A percentile compares a stretch with the other conserved stretches of the same genome.
phyloP scores from a whole-genome alignment of 140 eudicot genomes.

The Stevia rebaudiana region DNA sequence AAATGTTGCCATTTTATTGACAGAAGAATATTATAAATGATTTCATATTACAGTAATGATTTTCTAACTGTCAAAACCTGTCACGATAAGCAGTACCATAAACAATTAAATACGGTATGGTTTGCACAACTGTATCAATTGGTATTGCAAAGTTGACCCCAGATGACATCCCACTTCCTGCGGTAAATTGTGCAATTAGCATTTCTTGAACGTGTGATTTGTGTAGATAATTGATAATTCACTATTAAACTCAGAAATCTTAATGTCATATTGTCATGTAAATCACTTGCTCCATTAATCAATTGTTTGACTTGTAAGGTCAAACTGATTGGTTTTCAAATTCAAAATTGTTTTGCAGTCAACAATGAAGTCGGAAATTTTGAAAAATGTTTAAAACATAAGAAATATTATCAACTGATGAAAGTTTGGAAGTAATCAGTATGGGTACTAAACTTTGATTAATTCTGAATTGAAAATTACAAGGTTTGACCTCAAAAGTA shows the following conservation, averaged over 20 bases:
- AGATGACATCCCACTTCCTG: slow-evolving; percentile 82
- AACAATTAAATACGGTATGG: slow-evolving; percentile 68
- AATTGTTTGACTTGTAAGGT: neutral
- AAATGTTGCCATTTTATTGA: neutral
- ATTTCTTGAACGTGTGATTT: neutral
- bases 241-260: neutral
- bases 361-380: neutral
- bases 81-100: slow-evolving; percentile 82
- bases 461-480: neutral
- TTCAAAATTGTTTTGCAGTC: neutral
- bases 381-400: neutral
- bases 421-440: neutral
- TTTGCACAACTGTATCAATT: slow-evolving; percentile 67
- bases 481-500: too few relatives aligned
- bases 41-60: slow-evolving; percentile 1
- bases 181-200: slow-evolving; percentile 19
- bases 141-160: slow-evolving; percentile 98
- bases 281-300: neutral
- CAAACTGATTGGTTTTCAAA: neutral
- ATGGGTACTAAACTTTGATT: neutral
- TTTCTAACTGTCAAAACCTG: slow-evolving; percentile 36
- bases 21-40: neutral
- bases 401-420: too few relatives aligned
- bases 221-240: neutral
- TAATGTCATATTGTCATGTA: neutral